Base-by-base conservation (phyloP, 176 grass and related monocot species). In the Alopecurus myosuroides region DNA sequence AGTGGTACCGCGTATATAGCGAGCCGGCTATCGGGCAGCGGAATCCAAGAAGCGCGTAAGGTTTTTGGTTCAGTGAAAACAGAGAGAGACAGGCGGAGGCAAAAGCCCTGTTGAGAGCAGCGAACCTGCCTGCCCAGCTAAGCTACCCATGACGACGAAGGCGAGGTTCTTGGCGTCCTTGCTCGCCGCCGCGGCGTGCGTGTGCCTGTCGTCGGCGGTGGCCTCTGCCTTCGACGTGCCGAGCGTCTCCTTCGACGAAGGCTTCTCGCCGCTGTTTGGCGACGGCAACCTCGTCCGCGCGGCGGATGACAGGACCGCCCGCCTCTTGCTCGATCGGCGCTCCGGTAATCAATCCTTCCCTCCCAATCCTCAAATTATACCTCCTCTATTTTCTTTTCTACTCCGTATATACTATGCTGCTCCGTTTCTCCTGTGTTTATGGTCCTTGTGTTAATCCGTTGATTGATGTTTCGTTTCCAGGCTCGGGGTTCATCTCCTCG, bases 401-500 rank as follows among this genome's bases (percentile, higher is more conserved):
- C n/a, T n/a, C n/a, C n/a, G n/a, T n/a, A n/a, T n/a, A n/a, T n/a
- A n/a, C n/a, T n/a, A n/a, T n/a, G 34, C 34, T 35, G 2, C 34
- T 35, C 34, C 34, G 34, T 1, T 30, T 86, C 18, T 8, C 13
- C 11, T 39, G 3, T 2, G 33, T 22, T 31, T 49, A 77, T 11
- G 40, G 72, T 71, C 2, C 14, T 31, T 52, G 30, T 33, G n/a
- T 48, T 9, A 40, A 25, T 70, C 1, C 11, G 1, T 3, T 18
- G 57, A 1, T 5, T 18, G 60, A 2, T 23, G 79, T 26, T 23
- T 49, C 70, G 46, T 11, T 10, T 64, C 0, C 70, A 97, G 94
- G 94, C 17, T 94, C 94, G 4, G 94, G 94, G 49, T 97, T 97
- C 79, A 86, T 97, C 45, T 97, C 94, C 14, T 97, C 94, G 20